Conservation (phyloP, 371 early-diverging fungal genomes). For the Choanephora cucurbitarum region DNA sequence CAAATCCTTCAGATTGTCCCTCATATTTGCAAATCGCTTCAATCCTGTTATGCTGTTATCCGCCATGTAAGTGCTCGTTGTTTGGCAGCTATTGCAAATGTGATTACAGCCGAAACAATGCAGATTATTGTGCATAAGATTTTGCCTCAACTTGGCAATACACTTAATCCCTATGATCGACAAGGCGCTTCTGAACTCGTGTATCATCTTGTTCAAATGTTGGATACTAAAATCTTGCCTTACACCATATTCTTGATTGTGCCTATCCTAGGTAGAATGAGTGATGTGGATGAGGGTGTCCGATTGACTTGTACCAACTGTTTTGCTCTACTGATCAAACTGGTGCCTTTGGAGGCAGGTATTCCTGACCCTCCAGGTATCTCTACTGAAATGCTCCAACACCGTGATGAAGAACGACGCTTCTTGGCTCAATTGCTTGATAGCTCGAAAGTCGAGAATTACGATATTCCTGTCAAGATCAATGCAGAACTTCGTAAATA, state of each 20-base stretch:
- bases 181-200: slow-evolving; percentile 88
- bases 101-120: slow-evolving; percentile 75
- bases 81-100: slow-evolving; percentile 72
- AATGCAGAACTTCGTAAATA: slow-evolving; percentile 93
- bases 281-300: slow-evolving; percentile 88
- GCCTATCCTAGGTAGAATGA: slow-evolving; percentile 98
- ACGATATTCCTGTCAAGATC: slow-evolving; percentile 86
- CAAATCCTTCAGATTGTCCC: slow-evolving; percentile 62
- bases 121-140: slow-evolving; percentile 75
- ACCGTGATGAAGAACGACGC: slow-evolving; percentile 83
- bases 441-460: slow-evolving; percentile 82
- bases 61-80: slow-evolving; percentile 83
- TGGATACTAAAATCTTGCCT: slow-evolving; percentile 81
- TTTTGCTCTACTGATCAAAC: slow-evolving; percentile 93
- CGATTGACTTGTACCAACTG: slow-evolving; percentile 88
- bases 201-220: slow-evolving; percentile 66
- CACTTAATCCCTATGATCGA: slow-evolving; percentile 66
- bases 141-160: slow-evolving; percentile 80
- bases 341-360: slow-evolving; percentile 90
- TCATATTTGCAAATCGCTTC: slow-evolving; percentile 64
- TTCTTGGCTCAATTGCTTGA: slow-evolving; percentile 94
- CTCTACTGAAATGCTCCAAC: slow-evolving; percentile 72
- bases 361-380: slow-evolving; percentile 92
- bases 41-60: slow-evolving; percentile 74
- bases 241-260: slow-evolving; percentile 95